Evolutionary conservation across 345 rosid genomes (phyloP).

Genomic region (Pistacia vera): DNA sequence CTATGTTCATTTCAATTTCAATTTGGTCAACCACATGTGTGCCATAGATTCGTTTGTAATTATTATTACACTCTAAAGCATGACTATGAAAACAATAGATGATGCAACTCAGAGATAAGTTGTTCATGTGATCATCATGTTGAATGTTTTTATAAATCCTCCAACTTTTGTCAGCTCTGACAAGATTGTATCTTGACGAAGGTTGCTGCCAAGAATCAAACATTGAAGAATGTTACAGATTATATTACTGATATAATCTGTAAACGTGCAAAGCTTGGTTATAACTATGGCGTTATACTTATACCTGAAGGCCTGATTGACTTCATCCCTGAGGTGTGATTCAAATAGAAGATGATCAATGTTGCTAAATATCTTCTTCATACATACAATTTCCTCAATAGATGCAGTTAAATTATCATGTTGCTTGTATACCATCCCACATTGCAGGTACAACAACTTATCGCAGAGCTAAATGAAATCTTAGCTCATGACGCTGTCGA

Average conservation of each 20-base stretch:
- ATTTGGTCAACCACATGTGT: not conserved
- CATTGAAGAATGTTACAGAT: constrained; percentile 43
- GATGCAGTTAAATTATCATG: not conserved
- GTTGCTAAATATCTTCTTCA: not conserved
- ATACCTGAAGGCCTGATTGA: constrained; percentile 63
- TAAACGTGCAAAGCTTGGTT: constrained; percentile 40
- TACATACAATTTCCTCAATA: not conserved
- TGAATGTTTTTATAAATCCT: not conserved
- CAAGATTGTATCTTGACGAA: constrained; percentile 9
- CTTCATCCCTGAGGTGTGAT: constrained; percentile 57
- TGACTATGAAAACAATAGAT: too few species aligned
- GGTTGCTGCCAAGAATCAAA: constrained; percentile 45
- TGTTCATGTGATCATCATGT: not conserved
- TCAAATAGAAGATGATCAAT: not conserved
- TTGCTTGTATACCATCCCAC: not conserved
- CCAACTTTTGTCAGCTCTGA: not conserved
- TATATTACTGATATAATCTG: constrained; percentile 37
- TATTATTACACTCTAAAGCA: too few species aligned
- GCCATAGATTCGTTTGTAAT: too few species aligned
- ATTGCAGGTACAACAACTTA: constrained; percentile 52
- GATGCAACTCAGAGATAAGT: not conserved
- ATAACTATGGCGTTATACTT: constrained; percentile 54
- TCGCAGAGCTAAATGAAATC: constrained; percentile 54
- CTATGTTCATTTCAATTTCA: not conserved
- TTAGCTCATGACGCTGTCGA: constrained; percentile 41